These are phyloP conservation scores for Xylaria sp. DNA, from an alignment of 495 filamentous ascomycete species.

Conservation along the genomic window DNA sequence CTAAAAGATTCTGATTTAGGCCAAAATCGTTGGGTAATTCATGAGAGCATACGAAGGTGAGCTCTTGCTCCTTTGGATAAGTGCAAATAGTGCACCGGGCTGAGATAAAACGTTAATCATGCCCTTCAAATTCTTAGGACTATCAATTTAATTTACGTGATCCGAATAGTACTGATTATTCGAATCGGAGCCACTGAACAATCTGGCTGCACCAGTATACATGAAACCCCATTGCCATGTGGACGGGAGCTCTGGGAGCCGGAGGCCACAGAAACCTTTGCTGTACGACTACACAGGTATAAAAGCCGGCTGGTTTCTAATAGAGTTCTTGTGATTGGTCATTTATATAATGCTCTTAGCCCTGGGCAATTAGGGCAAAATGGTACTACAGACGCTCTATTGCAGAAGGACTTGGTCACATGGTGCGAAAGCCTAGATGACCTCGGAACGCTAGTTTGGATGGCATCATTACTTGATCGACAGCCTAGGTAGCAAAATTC, in stretches of 20 bases:
- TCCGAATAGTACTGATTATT: neutral
- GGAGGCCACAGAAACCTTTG: conserved; percentile 10
- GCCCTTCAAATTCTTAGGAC: neutral
- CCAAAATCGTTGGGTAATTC: neutral
- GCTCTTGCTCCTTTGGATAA: neutral
- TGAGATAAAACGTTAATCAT: neutral
- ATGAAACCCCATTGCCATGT: neutral
- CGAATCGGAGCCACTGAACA: neutral
- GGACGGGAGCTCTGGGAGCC: conserved; percentile 14
- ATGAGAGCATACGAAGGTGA: conserved; percentile 15
- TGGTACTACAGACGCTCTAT: neutral
- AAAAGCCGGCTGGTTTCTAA: conserved; percentile 3
- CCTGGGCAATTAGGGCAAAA: neutral
- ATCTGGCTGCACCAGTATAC: neutral
- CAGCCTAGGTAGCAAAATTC: neutral
- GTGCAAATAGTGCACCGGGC: no score
- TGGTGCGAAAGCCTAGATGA: conserved; percentile 22
- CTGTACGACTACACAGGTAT: conserved; percentile 8
- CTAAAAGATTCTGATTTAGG: neutral
- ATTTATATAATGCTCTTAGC: neutral
- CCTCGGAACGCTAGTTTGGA: conserved; percentile 19
- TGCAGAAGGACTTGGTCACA: conserved; percentile 7
- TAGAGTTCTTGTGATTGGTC: neutral
- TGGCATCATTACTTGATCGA: conserved; percentile 1
- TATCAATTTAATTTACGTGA: neutral